A percentile compares a stretch with the other conserved stretches of the same genome.
phyloP scores from a whole-genome alignment of 768 basidiomycete species.

The Porphyrellus cyaneotinctus region DNA sequence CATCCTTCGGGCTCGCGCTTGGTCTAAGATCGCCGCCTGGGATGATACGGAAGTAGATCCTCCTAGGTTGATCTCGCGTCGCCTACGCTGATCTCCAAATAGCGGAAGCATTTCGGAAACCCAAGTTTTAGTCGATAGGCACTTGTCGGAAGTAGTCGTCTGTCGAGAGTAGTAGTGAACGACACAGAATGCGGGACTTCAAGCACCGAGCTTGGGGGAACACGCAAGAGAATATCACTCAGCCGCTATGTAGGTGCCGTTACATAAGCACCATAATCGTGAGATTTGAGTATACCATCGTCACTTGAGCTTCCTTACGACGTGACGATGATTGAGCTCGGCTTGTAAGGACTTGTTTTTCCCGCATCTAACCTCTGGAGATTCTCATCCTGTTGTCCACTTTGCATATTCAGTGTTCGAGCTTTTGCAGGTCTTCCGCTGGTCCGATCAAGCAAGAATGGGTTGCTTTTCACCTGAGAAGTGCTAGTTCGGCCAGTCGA shows the following conservation, averaged over 20 bases:
- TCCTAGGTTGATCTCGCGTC: slow-evolving; percentile 73
- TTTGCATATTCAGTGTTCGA: too few species aligned
- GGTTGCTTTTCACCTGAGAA: too few species aligned
- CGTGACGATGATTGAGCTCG: too few species aligned
- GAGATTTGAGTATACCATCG: too few species aligned
- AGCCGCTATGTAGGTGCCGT: slow-evolving; percentile 8
- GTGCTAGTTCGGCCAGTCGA: too few species aligned
- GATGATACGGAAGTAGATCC: slow-evolving; percentile 52
- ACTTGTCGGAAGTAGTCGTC: not conserved
- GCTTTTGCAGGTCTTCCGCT: too few species aligned
- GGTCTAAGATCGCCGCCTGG: slow-evolving; percentile 54
- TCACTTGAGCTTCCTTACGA: too few species aligned
- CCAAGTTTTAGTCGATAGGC: not conserved
- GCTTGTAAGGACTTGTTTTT: too few species aligned
- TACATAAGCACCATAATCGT: not conserved
- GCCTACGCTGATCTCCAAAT: slow-evolving; percentile 48
- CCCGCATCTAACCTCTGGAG: too few species aligned
- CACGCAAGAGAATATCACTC: not conserved
- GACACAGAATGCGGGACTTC: not conserved
- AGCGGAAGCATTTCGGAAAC: slow-evolving; percentile 36
- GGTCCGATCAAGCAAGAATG: too few species aligned
- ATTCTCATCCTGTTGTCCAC: too few species aligned
- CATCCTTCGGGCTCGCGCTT: slow-evolving; percentile 55
- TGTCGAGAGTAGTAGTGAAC: not conserved
- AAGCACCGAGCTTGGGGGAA: too few species aligned